Evolutionary conservation across 352 stramenopile genomes (phyloP).

Genomic region (Elongisporangium anandrum): DNA sequence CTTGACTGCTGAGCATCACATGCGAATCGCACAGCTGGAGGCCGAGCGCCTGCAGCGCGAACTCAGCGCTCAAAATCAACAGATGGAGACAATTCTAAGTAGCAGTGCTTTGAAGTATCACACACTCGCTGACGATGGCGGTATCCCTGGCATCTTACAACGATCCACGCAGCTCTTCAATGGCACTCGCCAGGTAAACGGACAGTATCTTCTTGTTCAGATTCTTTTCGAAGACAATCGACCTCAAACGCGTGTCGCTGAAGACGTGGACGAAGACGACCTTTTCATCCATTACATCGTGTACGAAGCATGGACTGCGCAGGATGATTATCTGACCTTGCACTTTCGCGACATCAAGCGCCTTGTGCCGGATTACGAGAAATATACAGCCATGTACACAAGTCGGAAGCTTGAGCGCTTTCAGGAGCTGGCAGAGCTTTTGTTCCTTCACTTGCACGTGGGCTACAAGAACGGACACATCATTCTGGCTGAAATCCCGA

Average conservation of each 20-base stretch:
- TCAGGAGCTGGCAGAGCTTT: constrained; percentile 35
- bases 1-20: constrained; percentile 47
- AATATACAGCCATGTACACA: constrained; percentile 21
- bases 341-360: constrained; percentile 40
- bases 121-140: constrained; percentile 30
- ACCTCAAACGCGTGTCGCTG: neutral
- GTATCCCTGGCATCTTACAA: constrained; percentile 49
- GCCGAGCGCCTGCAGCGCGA: constrained; percentile 25
- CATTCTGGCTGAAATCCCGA: constrained; percentile 38
- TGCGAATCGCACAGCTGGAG: constrained; percentile 48
- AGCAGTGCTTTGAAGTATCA: constrained; percentile 57
- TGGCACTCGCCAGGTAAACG: constrained; percentile 28
- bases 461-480: constrained; percentile 73
- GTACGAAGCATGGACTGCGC: constrained; percentile 13
- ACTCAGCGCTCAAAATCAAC: constrained; percentile 25
- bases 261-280: neutral
- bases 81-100: constrained; percentile 46
- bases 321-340: constrained; percentile 46
- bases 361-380: constrained; percentile 30
- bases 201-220: constrained; percentile 48
- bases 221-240: constrained; percentile 54
- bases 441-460: constrained; percentile 39
- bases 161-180: constrained; percentile 37
- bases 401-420: constrained; percentile 28
- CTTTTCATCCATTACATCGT: neutral